Base-by-base conservation (phyloP, 228 moss, liverwort and hornwort genomes). In the Sphagnum magellanicum region DNA sequence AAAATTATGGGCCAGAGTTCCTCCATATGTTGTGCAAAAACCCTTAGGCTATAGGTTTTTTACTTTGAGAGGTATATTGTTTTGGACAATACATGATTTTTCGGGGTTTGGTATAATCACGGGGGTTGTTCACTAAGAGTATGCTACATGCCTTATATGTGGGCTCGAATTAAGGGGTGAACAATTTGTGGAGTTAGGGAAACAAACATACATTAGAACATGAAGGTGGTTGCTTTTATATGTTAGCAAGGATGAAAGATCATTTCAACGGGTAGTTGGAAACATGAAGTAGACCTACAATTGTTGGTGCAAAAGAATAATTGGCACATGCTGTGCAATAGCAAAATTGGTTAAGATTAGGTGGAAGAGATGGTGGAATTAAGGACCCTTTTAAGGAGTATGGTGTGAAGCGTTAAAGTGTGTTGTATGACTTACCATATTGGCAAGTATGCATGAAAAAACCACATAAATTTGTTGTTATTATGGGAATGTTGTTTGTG, bases 61-160 rank as follows among this genome's bases (percentile, higher is more conserved):
- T 49, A 46, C 49, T 8, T 7, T 64, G 48, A 4, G 64, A 49
- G 64, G 46, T 6, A 0, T 64, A 10, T 49, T 64, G 46, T 4
- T 64, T 9, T 64, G 64, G 46, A 64, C 64, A 46, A 64, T 64
- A 48, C 64, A 64, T 14, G 64, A 64, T 64, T 64, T 46, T 64
- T 50, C 4, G 0, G 5, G 64, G 32, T 32, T 2, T 32, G 3
- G 32, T 32, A 32, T 3, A 32, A 3, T 32, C 1, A 3, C 3
- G 3, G 0, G 32, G 32, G 32, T 32, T 32, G 32, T 1, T 1
- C 32, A 32, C 3, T 3, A 32, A 32, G 32, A 1, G 32, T 32
- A 2, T 32, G 32, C 3, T 32, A 0, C 32, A 32, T 32, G 32
- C 3, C 3, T 3, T 32, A 32, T 32, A 32, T 32, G 32, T 3